Conservation (phyloP, 2,329 filamentous ascomycete species). For the Diaporthe sp. region DNA sequence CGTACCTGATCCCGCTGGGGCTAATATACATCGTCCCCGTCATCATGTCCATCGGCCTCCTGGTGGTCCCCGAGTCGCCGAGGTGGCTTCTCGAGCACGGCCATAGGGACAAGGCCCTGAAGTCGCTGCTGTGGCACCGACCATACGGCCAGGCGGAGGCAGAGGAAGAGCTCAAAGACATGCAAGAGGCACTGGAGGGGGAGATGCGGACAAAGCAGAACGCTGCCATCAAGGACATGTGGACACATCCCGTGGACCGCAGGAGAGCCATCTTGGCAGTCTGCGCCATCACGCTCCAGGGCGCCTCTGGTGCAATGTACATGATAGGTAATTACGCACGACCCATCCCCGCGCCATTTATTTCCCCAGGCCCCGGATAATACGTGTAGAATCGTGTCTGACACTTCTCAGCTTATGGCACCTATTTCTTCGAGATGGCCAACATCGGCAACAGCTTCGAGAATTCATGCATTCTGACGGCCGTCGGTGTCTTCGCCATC, state of each 20-base stretch:
- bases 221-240: conserved; percentile 60
- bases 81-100: conserved; percentile 56
- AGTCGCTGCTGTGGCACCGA: conserved; percentile 50
- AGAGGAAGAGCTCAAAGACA: conserved; percentile 53
- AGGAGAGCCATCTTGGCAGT: conserved; percentile 64
- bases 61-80: conserved; percentile 57
- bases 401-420: conserved; percentile 60
- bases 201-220: conserved; percentile 51
- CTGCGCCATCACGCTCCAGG: conserved; percentile 63
- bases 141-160: conserved; percentile 50
- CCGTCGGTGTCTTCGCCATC: conserved; percentile 68
- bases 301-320: conserved; percentile 64
- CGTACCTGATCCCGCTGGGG: conserved; percentile 57
- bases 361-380: too few species aligned
- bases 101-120: conserved; percentile 48
- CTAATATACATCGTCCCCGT: conserved; percentile 56
- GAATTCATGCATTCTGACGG: conserved; percentile 68
- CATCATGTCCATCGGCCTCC: conserved; percentile 52
- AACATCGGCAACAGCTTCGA: conserved; percentile 67
- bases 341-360: neutral
- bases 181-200: conserved; percentile 52
- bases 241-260: conserved; percentile 65
- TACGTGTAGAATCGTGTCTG: neutral
- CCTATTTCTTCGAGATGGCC: conserved; percentile 73
- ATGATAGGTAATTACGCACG: conserved; percentile 50